Evolutionary conservation across 2,329 filamentous ascomycete genomes (phyloP), one percentile per base, ranked within the genome.

Genomic region (Fusarium algeriense): DNA sequence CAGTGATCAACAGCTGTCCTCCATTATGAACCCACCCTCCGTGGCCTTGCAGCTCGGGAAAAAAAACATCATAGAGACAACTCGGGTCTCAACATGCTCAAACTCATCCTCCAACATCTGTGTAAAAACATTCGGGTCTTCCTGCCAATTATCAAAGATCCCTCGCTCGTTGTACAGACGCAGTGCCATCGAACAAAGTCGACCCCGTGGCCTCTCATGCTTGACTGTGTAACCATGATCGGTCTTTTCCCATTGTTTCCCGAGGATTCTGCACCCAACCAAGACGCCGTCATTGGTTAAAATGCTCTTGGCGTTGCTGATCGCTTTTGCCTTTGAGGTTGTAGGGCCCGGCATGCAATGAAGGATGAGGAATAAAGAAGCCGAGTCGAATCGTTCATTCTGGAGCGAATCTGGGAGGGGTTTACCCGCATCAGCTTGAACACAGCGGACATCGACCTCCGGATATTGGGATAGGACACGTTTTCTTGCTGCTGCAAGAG

Each of bases 331-430:
- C 34, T 64, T 64, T 23, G 20, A 23, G 15, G 35, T 20, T 3
- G 61, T 60, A n/a, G 61, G 56, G 3, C 61, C 61, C 10, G 56
- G 61, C 56, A 64, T 64, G 28, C 53, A 48, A 38, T 64, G 61
- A 17, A 64, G 23, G 12, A 64, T 28, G 17, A 60, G 49, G 14
- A 28, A 64, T 14, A 60, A 49, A 4, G 61, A 64, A 20, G 61
- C 61, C 32, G 61, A 64, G 49, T 45, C 43, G 28, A 64, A 64
- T 15, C 17, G 13, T 15, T 64, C 56, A n/a, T 49, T 43, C n/a
- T 20, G 5, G 15, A 64, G 43, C 12, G 56, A 11, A 26, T 20
- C 56, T 14, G 61, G 61, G 19, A 55, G 28, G 13, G 56, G 61
- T 20, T 41, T 35, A 4, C 15, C 61, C 23, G 56, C 61, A 10